Evolutionary conservation across 495 filamentous ascomycete genomes (phyloP).

Genomic region (Annulohypoxylon stygium): DNA sequence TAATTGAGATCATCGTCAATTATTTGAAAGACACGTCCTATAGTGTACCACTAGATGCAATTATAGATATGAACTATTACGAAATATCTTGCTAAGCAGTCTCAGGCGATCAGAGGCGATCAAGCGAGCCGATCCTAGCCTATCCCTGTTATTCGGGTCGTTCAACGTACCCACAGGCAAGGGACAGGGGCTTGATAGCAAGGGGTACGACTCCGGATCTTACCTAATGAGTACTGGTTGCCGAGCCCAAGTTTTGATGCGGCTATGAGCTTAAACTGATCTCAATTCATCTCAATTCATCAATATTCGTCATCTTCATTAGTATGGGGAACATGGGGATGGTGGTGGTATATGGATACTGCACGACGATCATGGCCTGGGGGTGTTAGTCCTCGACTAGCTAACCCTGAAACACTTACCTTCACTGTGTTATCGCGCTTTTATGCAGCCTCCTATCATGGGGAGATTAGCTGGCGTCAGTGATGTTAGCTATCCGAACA

Average conservation of each 20-base stretch:
- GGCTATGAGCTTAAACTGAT: slow-evolving; percentile 47
- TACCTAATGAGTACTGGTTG: slow-evolving; percentile 28
- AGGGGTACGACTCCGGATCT: slow-evolving; percentile 18
- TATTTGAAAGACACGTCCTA: not conserved
- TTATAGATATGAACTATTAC: not conserved
- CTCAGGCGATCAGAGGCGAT: not conserved
- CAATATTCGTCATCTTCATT: not conserved
- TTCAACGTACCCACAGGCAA: not conserved
- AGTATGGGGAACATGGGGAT: not conserved
- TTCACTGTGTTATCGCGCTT: not conserved
- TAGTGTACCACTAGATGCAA: not conserved
- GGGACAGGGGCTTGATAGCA: slow-evolving; percentile 6
- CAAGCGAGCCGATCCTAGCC: not conserved
- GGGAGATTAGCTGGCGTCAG: not conserved
- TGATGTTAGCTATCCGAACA: not conserved
- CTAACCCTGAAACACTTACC: not conserved
- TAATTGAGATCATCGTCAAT: slow-evolving; percentile 14
- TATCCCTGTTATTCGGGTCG: not conserved
- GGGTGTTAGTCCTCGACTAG: not conserved
- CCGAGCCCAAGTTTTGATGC: slow-evolving; percentile 16
- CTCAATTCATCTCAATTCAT: slow-evolving; percentile 25
- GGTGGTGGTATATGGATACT: not conserved
- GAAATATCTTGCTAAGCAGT: not conserved
- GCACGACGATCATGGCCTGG: not conserved
- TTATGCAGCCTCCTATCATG: not conserved